phyloP scores from a whole-genome alignment of 495 filamentous ascomycete genomes.

The Pyronema domesticum region DNA sequence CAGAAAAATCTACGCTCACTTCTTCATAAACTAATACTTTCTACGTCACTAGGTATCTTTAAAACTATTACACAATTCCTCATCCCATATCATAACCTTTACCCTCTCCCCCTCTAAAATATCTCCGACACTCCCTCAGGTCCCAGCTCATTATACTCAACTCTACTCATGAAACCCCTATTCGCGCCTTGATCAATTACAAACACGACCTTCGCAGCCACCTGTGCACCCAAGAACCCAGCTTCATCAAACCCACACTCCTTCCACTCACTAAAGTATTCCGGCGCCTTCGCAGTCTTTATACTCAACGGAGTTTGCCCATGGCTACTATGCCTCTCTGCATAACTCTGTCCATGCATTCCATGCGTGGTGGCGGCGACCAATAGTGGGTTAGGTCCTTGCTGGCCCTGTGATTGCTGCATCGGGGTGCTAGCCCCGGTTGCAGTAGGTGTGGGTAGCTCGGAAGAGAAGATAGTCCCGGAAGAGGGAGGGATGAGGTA shows the following conservation, averaged over 20 bases:
- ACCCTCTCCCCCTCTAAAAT: neutral
- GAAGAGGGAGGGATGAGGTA: conserved; percentile 79
- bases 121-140: conserved; percentile 39
- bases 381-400: conserved; percentile 73
- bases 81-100: too few relatives aligned
- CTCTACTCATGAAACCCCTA: conserved; percentile 54
- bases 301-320: conserved; percentile 71
- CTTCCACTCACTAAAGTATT: conserved; percentile 89
- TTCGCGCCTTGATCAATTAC: conserved; percentile 50
- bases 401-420: neutral
- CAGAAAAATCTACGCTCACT: too few relatives aligned
- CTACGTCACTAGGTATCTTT: too few relatives aligned
- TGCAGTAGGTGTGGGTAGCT: conserved; percentile 74
- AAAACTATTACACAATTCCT: too few relatives aligned
- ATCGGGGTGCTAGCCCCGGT: conserved; percentile 80
- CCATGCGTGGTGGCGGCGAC: conserved; percentile 65
- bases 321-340: conserved; percentile 15
- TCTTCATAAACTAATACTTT: too few relatives aligned
- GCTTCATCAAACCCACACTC: conserved; percentile 43
- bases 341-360: conserved; percentile 24
- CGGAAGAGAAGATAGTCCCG: conserved; percentile 89
- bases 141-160: conserved; percentile 63
- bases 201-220: conserved; percentile 31
- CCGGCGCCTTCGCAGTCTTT: conserved; percentile 56
- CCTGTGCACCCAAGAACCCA: conserved; percentile 26